Base-by-base conservation (phyloP, 352 stramenopile species). In the Hyphochytrium catenoides region DNA sequence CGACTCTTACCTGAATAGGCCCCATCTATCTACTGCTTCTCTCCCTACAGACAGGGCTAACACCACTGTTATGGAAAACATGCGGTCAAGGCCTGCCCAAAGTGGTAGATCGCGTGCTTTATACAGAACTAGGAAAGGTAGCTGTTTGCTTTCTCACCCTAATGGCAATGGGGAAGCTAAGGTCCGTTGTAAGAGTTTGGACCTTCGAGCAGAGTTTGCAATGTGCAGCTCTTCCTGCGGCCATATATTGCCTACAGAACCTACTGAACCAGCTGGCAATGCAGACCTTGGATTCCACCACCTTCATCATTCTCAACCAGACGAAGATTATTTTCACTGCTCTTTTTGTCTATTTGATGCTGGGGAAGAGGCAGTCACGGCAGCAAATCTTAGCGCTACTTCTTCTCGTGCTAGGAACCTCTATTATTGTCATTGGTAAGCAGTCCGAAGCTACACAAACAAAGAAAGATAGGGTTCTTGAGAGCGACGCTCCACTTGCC, bases 301-400 rank as follows among this genome's bases (percentile, higher is more conserved):
- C 77, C 18, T 81, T 81, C 45, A 83, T 81, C 49, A 51, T 83
- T 26, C 58, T 83, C 26, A 83, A 83, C 54, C 69, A 83, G 55
- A 81, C 66, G 48, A 83, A 83, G 47, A 46, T 83, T 18, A 48
- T 83, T 16, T 81, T 57, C 36, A 74, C 69, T 11, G 69, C 69
- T 19, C 50, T 81, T 34, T 78, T 81, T 39, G 59, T 83, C 34
- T 75, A 61, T 48, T 36, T 74, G 37, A 52, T 83, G 26, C 51
- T 78, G 30, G 57, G 60, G 23, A 78, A 63, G 29, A 56, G 54
- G 38, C 78, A 74, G 44, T 69, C 61, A 1, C 26, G 52, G 3
- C 48, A 55, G 28, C 69, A 83, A 43, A 79, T 4, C 4, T 41
- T 3, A 6, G 14, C 23, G 17, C 3, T 22, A 26, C 19, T 40